Conservation (phyloP, 1,284 basidiomycete genomes). For the Heliocybe sulcata region DNA sequence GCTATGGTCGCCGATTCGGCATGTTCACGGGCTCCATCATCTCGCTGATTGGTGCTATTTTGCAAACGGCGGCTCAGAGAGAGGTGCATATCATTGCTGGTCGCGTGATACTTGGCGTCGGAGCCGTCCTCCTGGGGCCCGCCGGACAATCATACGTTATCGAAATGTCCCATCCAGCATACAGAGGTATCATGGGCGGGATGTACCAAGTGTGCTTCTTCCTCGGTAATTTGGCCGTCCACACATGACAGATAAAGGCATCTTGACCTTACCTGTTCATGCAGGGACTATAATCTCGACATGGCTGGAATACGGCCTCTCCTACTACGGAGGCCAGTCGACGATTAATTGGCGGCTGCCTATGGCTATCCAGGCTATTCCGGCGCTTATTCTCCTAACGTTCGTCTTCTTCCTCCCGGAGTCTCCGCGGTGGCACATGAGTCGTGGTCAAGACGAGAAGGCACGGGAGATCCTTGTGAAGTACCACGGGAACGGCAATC, state of each 20-base stretch:
- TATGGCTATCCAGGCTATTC: slow-evolving; percentile 19
- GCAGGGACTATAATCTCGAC: not conserved
- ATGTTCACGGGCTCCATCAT: slow-evolving; percentile 12
- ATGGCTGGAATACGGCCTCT: not conserved
- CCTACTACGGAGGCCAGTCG: not conserved
- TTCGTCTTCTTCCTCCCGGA: slow-evolving; percentile 27
- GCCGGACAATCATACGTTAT: slow-evolving; percentile 4
- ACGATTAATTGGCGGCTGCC: slow-evolving; percentile 25
- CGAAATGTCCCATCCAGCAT: slow-evolving; percentile 14
- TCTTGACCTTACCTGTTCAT: no score
- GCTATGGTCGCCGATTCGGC: slow-evolving; percentile 10
- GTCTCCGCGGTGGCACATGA: slow-evolving; percentile 40
- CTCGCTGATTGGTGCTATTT: slow-evolving; percentile 9
- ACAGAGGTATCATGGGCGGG: slow-evolving; percentile 13
- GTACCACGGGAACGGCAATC: slow-evolving; percentile 14
- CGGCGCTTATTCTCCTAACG: slow-evolving; percentile 18
- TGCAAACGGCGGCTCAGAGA: slow-evolving; percentile 9
- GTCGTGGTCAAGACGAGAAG: slow-evolving; percentile 11
- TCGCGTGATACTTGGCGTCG: slow-evolving; percentile 13
- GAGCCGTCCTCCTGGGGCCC: slow-evolving; percentile 11
- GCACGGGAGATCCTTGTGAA: slow-evolving; percentile 11
- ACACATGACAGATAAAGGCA: not conserved
- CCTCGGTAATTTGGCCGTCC: slow-evolving; percentile 5
- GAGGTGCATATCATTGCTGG: slow-evolving; percentile 11
- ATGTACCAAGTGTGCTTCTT: slow-evolving; percentile 12